These are phyloP conservation scores for Sporothrix pseudoabietina DNA, from an alignment of 2,329 filamentous ascomycete species.

Conservation along the genomic window DNA sequence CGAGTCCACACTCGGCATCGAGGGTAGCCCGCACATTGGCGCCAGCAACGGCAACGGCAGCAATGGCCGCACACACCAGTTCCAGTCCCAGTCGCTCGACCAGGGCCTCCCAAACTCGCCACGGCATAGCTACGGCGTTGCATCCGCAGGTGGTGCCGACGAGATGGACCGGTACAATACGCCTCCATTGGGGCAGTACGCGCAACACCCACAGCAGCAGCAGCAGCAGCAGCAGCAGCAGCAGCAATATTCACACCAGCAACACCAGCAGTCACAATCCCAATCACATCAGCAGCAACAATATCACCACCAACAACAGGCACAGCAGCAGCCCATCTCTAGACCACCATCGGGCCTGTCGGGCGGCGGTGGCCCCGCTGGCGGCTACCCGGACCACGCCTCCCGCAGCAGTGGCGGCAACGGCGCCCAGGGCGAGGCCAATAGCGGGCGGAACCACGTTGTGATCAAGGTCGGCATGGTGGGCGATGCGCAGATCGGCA, in stretches of 20 bases:
- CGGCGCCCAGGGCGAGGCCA: constrained; percentile 41
- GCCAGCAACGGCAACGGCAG: constrained; percentile 35
- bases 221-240: constrained; percentile 24
- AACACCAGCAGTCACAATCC: constrained; percentile 29
- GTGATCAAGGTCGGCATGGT: constrained; percentile 99
- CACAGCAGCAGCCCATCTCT: constrained; percentile 51
- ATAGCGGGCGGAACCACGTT: constrained; percentile 68
- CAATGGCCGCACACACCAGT: constrained; percentile 44
- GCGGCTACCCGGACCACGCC: constrained; percentile 50
- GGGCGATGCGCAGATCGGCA: constrained; percentile 97
- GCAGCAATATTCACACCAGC: constrained; percentile 29
- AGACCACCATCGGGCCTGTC: constrained; percentile 60
- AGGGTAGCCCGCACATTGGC: constrained; percentile 50
- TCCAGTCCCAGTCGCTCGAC: constrained; percentile 55
- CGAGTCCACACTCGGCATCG: constrained; percentile 53
- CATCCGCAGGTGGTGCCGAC: constrained; percentile 37
- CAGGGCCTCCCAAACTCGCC: constrained; percentile 49
- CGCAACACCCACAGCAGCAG: constrained; percentile 33
- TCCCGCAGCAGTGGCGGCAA: constrained; percentile 46
- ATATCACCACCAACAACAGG: constrained; percentile 44
- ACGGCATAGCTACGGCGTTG: constrained; percentile 36
- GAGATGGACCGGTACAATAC: constrained; percentile 38
- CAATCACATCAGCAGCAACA: constrained; percentile 31
- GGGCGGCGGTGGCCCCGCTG: constrained; percentile 44
- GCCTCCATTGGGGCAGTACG: constrained; percentile 30